Base-by-base conservation (phyloP, 441 rosid species). In the Adansonia gregorii region DNA sequence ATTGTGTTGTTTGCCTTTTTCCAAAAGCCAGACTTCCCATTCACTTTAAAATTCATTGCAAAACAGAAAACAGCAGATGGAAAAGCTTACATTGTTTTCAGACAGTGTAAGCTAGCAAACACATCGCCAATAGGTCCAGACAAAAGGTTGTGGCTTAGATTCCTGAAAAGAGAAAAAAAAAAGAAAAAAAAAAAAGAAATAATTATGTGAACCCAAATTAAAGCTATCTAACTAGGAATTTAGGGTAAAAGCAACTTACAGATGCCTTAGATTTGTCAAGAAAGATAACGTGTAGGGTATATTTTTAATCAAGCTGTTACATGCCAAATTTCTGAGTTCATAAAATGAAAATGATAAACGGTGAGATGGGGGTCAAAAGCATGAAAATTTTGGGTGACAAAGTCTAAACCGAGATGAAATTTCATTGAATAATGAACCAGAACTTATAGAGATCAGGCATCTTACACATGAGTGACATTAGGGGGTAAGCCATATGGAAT, bases 101-200 rank as follows among this genome's bases (percentile, higher is more conserved):
- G 89, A 84, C 82, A 87, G 64, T 80, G 88, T 67, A 97, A 76
- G 82, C 89, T 94, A 60, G 83, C 74, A 79, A 97, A 97, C 85
- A 93, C 95, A 80, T 92, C 86, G 81, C 98, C 99, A 84, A 97
- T 80, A 27, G 97, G 89, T 87, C 98, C 98, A 66, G 92, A 86
- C 67, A 97, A 83, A n/a, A 76, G 75, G 72, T 96, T 97, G 87
- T 87, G 95, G 88, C 98, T 94, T 82, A 97, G 81, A 83, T 97
- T 97, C 89, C 99, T 97, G 87, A 77, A 85, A 78, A 58, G 72
- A 27, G 22, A 74, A 51, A 80, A 27, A 9, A 67, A 69, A 67
- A 74, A 11, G 76, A 63, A 78, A 52, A 82, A 41, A 14, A 65
- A 77, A 43, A 82, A 45, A 7, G 69, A 71, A 68, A 67, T 5